Base-by-base conservation (phyloP, 148 eudicot genomes). In the Heliosperma pusillum region DNA sequence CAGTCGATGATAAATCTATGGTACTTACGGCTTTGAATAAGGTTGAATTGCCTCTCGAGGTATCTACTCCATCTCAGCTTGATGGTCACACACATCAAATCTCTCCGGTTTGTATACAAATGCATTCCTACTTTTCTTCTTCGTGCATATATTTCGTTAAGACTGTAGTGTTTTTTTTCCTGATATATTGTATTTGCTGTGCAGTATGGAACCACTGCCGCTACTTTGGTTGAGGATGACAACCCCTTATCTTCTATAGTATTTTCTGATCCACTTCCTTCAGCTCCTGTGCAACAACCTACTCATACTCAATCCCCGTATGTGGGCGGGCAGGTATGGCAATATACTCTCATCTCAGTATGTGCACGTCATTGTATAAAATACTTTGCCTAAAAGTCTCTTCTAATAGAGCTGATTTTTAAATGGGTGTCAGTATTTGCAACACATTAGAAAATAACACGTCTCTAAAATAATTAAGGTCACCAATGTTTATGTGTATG, bases 211-310 rank as follows among this genome's bases (percentile, higher is more conserved):
- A 82, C 83, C 58, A 82, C 90, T 79, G 69, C 88, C 62, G 86
- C 81, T 72, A 74, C 88, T 19, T 67, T 85, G 81, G 78, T 77
- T 19, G 97, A 95, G 78, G 97, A 91, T 72, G 98, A 90, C 76
- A 91, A 91, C 84, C n/a, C n/a, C n/a, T 73, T 87, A 73, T 85
- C 85, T 50, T 81, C 88, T 73, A 76, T 90, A 58, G 87, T 89
- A 36, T 85, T 94, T 73, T 70, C 97, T 66, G 97, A 95, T 80
- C 92, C 90, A 81, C 89, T 92, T 66, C 88, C 93, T 71, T 77
- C 96, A 74, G 89, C 87, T 75, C 97, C 88, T 80, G 79, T 87
- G 79, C 69, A 88, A 50, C 95, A 84, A 77, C 82, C 87, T 79
- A 58, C 80, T 73, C 79, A 73, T 27, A 64, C 84, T 72, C 97